Conservation (phyloP, 805 yeast species). For the Candida vartiovaarae region DNA sequence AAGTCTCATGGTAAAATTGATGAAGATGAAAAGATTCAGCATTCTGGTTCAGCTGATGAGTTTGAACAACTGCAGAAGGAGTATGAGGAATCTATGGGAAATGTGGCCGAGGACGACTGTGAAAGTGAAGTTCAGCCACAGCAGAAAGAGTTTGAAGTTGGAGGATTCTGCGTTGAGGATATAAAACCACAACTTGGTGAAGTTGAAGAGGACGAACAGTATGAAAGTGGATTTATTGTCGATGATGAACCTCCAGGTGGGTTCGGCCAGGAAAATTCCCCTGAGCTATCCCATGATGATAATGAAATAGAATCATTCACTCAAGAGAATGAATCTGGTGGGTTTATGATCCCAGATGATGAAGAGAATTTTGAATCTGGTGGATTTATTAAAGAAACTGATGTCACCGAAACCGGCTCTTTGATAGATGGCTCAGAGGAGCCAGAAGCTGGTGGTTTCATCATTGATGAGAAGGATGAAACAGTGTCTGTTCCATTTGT, state of each 20-base stretch:
- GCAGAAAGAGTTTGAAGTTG: conserved; percentile 4
- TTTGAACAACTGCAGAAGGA: conserved; percentile 12
- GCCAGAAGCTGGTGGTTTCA: neutral
- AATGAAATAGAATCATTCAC: too few relatives aligned
- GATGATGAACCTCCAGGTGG: too few relatives aligned
- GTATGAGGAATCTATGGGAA: conserved; percentile 17
- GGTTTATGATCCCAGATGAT: neutral
- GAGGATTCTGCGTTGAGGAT: conserved; percentile 10
- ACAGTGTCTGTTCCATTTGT: neutral
- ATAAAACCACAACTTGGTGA: neutral
- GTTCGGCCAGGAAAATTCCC: too few relatives aligned
- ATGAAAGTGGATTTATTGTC: neutral
- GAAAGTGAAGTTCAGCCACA: conserved; percentile 3
- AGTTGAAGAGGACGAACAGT: neutral
- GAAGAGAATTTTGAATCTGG: conserved; percentile 1
- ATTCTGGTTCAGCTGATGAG: conserved; percentile 7
- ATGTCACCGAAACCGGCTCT: neutral
- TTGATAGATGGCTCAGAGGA: too few relatives aligned
- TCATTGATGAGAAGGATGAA: conserved; percentile 1
- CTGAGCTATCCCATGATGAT: too few relatives aligned
- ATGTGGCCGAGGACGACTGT: conserved; percentile 16
- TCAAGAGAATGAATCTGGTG: too few relatives aligned
- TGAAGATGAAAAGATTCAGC: conserved; percentile 6
- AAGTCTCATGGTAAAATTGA: conserved; percentile 34
- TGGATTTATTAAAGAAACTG: neutral